Percentiles rank a stretch among this genome's conserved stretches.
Evolutionary conservation across 2,329 filamentous ascomycete genomes (phyloP).

Genomic region (Biscogniauxia mediterranea): DNA sequence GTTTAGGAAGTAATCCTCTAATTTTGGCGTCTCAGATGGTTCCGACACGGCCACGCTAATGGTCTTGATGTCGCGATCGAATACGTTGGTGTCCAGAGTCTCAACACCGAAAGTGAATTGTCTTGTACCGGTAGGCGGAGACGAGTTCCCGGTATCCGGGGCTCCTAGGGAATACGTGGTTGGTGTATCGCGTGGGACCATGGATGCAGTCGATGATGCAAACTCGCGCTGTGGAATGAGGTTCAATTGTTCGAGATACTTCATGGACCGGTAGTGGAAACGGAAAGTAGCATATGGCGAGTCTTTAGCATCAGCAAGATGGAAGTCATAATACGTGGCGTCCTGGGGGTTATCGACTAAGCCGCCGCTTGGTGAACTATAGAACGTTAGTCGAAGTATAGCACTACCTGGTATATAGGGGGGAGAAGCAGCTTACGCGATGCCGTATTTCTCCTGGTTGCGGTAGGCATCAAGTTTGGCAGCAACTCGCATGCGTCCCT

Average conservation of each 20-base stretch:
- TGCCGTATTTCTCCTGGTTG: slow-evolving; percentile 49
- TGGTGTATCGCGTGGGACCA: slow-evolving; percentile 2
- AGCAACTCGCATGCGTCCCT: slow-evolving; percentile 42
- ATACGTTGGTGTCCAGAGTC: slow-evolving; percentile 13
- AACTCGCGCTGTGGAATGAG: slow-evolving; percentile 38
- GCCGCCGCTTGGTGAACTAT: slow-evolving; percentile 52
- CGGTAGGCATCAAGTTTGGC: slow-evolving; percentile 44
- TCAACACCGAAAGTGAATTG: slow-evolving; percentile 19
- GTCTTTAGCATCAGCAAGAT: slow-evolving; percentile 50
- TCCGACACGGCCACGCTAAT: slow-evolving; percentile 6
- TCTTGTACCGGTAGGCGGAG: slow-evolving; percentile 3
- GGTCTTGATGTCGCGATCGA: slow-evolving; percentile 7
- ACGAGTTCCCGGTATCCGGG: neutral
- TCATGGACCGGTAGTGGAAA: slow-evolving; percentile 56
- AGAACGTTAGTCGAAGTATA: slow-evolving; percentile 11
- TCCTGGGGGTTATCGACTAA: slow-evolving; percentile 51
- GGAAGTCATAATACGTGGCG: slow-evolving; percentile 51
- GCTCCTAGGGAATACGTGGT: neutral
- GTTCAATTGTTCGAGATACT: slow-evolving; percentile 46
- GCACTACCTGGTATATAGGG: neutral
- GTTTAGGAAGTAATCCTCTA: slow-evolving; percentile 17
- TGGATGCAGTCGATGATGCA: slow-evolving; percentile 5
- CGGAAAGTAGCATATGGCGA: slow-evolving; percentile 52
- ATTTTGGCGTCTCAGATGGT: neutral
- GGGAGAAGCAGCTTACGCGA: slow-evolving; percentile 43